Percentiles rank a stretch among this genome's conserved stretches.
Evolutionary conservation across 768 basidiomycete genomes (phyloP).

Genomic region (Kondoa subrosea): DNA sequence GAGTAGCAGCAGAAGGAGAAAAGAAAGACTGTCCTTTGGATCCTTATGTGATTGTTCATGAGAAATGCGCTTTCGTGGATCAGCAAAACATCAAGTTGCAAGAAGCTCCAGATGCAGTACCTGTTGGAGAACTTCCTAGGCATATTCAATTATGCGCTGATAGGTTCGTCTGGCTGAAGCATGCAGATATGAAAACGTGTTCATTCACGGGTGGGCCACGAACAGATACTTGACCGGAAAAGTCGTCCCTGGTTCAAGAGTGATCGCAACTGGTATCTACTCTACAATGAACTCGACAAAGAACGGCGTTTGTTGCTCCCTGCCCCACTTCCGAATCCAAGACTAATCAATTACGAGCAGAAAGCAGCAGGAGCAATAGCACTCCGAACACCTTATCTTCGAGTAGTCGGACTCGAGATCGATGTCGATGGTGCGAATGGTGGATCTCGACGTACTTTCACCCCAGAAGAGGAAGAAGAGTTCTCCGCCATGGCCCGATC

Average conservation of each 20-base stretch:
- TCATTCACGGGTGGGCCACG: background rate
- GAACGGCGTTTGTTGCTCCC: conserved; percentile 42
- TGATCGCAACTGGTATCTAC: conserved; percentile 89
- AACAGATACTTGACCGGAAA: conserved; percentile 59
- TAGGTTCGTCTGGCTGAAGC: conserved; percentile 40
- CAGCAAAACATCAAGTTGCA: conserved; percentile 93
- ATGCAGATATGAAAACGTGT: background rate
- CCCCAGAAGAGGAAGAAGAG: conserved; percentile 92
- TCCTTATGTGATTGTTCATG: conserved; percentile 87
- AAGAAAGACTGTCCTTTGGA: conserved; percentile 90
- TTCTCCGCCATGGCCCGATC: conserved; percentile 64
- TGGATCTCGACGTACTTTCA: conserved; percentile 46
- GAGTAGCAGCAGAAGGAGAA: conserved; percentile 54
- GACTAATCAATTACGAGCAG: conserved; percentile 21
- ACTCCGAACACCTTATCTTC: conserved; percentile 81
- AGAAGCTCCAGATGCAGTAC: conserved; percentile 98
- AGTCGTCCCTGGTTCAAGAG: conserved; percentile 88
- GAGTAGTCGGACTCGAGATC: conserved; percentile 77
- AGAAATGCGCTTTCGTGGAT: conserved; percentile 83
- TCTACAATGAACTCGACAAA: conserved; percentile 84
- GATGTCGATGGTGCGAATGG: conserved; percentile 64
- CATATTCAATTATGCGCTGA: conserved; percentile 88
- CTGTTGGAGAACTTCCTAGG: conserved; percentile 88
- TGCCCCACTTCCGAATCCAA: background rate
- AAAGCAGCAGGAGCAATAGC: conserved; percentile 54